phyloP scores from a whole-genome alignment of 176 grass and related monocot species.

The Lolium multiflorum region DNA sequence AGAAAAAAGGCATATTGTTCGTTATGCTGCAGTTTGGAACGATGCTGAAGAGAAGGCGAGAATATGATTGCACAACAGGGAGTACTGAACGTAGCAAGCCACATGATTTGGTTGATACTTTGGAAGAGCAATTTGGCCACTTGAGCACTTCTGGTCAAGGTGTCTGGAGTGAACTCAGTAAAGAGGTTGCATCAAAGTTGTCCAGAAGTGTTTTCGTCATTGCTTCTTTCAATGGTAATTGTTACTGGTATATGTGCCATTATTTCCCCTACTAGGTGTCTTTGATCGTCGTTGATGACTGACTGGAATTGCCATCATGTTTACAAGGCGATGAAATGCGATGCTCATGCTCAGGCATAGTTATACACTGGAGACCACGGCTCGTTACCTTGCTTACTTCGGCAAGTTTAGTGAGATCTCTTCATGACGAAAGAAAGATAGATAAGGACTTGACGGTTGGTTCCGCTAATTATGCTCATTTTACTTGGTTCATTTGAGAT shows the following conservation, averaged over 20 bases:
- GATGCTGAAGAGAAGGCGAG: not conserved
- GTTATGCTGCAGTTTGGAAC: not conserved
- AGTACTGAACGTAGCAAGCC: not conserved
- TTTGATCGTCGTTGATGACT: not conserved
- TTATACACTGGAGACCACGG: not conserved
- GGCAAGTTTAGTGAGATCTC: conserved; percentile 1
- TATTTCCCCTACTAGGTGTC: not conserved
- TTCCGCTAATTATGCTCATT: not conserved
- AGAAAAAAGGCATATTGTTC: not conserved
- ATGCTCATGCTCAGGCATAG: not conserved
- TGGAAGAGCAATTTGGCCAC: not conserved
- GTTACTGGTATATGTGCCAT: not conserved
- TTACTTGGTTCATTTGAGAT: not conserved
- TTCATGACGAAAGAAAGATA: not conserved
- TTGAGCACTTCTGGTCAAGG: not conserved
- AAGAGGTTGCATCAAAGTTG: conserved; percentile 8
- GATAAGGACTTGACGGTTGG: not conserved
- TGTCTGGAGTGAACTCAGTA: not conserved
- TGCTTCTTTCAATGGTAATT: not conserved
- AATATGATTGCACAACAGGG: not conserved
- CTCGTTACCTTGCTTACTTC: not conserved
- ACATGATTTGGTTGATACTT: not conserved
- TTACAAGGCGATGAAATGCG: not conserved
- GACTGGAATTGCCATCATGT: not conserved
- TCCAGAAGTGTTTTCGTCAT: not conserved